Evolutionary conservation across 306 rosid genomes (phyloP), one percentile per base, ranked within the genome.

Genomic region (Alnus glutinosa): DNA sequence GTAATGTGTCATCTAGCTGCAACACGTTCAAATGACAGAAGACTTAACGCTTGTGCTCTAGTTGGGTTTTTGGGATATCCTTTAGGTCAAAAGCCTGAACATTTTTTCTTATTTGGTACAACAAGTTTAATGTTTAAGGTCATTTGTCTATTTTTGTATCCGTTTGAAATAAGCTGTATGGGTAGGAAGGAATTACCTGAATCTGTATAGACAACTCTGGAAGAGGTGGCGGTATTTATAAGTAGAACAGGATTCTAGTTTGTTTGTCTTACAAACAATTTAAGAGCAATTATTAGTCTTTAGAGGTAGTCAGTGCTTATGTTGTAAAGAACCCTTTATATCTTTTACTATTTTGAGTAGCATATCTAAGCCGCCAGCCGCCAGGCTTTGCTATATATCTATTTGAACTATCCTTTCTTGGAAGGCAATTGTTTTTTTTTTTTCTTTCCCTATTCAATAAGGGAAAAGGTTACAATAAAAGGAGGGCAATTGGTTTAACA

Each of bases 11-110:
- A 57, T 68, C 78, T 79, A 82, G 85, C 67, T 78, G 80, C 80
- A 80, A 77, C 79, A 78, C 83, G 89, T 86, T 86, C 90, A 86
- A 87, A 91, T 57, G 82, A 73, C 78, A 76, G 83, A 54, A 75
- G 79, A 85, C 74, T 82, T 10, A 79, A 81, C 86, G 92, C 75
- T 88, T 83, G 80, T 83, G 82, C 80, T 73, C 51, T 74, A 69
- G 51, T 58, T 84, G 81, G 75, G 59, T 79, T 86, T 23, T 75
- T 46, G 67, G 47, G 80, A 77, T 3, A 3, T 42, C 63, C 55
- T 4, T 67, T 13, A 23, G 81, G 78, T 48, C 71, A 19, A 74
- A 74, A 76, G 81, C 72, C 62, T 52, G 71, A 51, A 75, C 61
- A 52, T 75, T 80, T 72, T 76, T 42, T 42, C 70, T 68, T 68